Evolutionary conservation across 352 stramenopile species (phyloP), one percentile per base, ranked within the genome.

Genomic region (Phytophthora pseudosyringae): DNA sequence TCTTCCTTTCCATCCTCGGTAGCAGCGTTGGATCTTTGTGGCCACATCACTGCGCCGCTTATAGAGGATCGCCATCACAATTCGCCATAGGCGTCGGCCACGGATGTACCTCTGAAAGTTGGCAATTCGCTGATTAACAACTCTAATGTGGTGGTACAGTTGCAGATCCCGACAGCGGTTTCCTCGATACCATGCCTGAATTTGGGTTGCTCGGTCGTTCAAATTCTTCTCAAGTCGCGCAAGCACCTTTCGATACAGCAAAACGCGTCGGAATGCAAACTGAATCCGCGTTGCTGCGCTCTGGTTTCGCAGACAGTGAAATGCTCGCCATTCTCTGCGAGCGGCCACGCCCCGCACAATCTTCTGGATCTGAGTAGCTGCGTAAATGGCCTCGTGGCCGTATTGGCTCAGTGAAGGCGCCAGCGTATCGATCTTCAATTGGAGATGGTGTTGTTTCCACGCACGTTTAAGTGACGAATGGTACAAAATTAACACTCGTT

Each of bases 401-500:
- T 88, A 88, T 3, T 55, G 51, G 4, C 16, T 15, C 35, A 43
- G 12, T 5, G 38, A 54, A n/a, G 36, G 16, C 21, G 3, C n/a
- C 0, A 39, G 6, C n/a, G 16, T 13, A 6, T 47, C 33, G 2
- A 15, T 0, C 10, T 73, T 18, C 3, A 40, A 2, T 25, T 59
- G 62, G 7, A 59, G 57, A 8, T 41, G 36, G 11, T 70, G 62
- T 32, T 39, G 47, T n/a, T 59, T 62, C 69, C 67, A 75, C 12
- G 71, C 53, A 0, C 54, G 76, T 52, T 78, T 77, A 32, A 91
- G 71, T 3, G 79, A 75, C 9, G 83, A 90, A 36, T 85, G 81
- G 32, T 83, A 90, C 29, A 92, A 44, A 39, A 89, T 76, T 25
- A 92, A 40, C 31, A 92, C 71, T 2, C 77, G 79, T 58, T 90